Evolutionary conservation across 306 rosid species (phyloP).

Genomic region (Gillenia trifoliata): DNA sequence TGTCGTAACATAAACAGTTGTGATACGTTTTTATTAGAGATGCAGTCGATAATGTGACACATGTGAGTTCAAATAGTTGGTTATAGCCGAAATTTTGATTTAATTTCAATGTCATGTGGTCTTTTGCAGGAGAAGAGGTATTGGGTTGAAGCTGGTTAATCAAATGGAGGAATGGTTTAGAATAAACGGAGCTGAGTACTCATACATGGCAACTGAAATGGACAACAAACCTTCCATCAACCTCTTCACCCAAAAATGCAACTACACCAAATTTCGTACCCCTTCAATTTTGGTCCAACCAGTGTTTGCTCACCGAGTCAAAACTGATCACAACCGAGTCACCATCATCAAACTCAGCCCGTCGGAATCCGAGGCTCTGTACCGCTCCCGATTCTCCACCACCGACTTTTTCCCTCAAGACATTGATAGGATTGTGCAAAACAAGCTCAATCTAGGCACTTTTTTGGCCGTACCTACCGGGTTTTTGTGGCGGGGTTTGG

Average conservation of each 20-base stretch:
- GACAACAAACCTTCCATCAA: conserved; percentile 67
- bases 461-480: conserved; percentile 55
- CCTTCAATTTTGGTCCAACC: conserved; percentile 77
- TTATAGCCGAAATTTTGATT: neutral
- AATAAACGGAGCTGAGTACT: conserved; percentile 63
- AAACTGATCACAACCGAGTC: conserved; percentile 22
- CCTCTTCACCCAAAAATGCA: conserved; percentile 66
- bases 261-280: conserved; percentile 62
- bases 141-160: conserved; percentile 50
- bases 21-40: neutral
- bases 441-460: conserved; percentile 60
- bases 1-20: neutral
- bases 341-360: conserved; percentile 36
- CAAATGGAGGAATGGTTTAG: conserved; percentile 66
- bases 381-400: conserved; percentile 49
- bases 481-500: conserved; percentile 46
- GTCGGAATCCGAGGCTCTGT: conserved; percentile 47
- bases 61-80: too few relatives aligned
- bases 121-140: conserved; percentile 60
- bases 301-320: conserved; percentile 52
- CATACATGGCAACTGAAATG: conserved; percentile 69
- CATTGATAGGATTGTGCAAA: conserved; percentile 53
- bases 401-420: conserved; percentile 75
- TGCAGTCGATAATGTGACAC: neutral
- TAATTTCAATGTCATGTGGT: neutral